Evolutionary conservation across 2,329 filamentous ascomycete genomes (phyloP).

Genomic region (Beauveria varroae): DNA sequence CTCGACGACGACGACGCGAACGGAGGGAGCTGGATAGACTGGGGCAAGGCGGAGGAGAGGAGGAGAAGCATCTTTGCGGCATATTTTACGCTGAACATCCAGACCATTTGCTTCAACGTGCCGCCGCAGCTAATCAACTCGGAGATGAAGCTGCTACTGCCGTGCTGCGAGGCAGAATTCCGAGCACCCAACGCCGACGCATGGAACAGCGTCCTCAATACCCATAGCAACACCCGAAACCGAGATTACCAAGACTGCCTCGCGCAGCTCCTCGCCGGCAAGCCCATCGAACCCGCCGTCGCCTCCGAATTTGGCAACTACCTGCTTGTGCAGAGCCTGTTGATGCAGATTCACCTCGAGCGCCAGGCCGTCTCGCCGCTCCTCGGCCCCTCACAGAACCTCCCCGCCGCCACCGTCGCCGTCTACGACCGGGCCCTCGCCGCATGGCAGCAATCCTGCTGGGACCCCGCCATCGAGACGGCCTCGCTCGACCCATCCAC

Average conservation of each 20-base stretch:
- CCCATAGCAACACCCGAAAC: not conserved
- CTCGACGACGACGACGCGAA: not conserved
- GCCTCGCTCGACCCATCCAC: conserved; percentile 39
- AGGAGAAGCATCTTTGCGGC: conserved; percentile 34
- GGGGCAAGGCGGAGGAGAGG: conserved; percentile 29
- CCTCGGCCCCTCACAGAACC: not conserved
- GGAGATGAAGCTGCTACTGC: not conserved
- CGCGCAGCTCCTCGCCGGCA: conserved; percentile 19
- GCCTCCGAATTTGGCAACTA: conserved; percentile 46
- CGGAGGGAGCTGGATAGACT: conserved; percentile 35
- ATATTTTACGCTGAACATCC: conserved; percentile 46
- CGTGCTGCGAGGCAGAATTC: not conserved
- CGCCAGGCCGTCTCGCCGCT: conserved; percentile 18
- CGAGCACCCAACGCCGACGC: not conserved
- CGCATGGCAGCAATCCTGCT: conserved; percentile 40
- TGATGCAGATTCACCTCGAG: conserved; percentile 46
- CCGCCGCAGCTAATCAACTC: conserved; percentile 47
- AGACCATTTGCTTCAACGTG: conserved; percentile 55
- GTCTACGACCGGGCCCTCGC: conserved; percentile 28
- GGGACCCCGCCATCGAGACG: conserved; percentile 45
- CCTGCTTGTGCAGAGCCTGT: conserved; percentile 45
- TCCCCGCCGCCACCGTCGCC: conserved; percentile 4
- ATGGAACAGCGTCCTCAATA: not conserved
- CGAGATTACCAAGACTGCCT: not conserved
- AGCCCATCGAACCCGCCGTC: conserved; percentile 13